A percentile compares a stretch with the other conserved stretches of the same genome.
These are phyloP conservation scores for Picea sitchensis DNA, from an alignment of 75 land plant species.

Conservation along the genomic window DNA sequence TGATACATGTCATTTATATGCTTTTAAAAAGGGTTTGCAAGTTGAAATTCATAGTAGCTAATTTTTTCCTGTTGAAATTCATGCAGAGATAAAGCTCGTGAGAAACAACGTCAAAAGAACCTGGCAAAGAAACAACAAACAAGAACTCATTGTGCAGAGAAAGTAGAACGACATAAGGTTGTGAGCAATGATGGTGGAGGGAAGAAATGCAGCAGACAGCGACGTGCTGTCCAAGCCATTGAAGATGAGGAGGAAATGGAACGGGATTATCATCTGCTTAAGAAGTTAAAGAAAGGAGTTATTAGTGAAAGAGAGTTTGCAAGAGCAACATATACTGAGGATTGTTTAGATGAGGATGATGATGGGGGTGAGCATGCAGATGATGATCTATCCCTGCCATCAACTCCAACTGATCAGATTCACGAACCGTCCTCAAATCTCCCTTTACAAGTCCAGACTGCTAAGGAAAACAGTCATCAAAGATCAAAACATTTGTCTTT, in stretches of 20 bases:
- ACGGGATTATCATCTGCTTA: conserved; percentile 77
- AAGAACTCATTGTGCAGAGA: conserved; percentile 20
- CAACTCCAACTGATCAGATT: not conserved
- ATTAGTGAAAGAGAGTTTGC: conserved; percentile 80
- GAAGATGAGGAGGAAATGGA: conserved; percentile 85
- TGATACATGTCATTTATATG: not conserved
- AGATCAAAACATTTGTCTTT: conserved; percentile 1
- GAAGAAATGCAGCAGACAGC: conserved; percentile 71
- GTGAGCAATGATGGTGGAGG: conserved; percentile 16
- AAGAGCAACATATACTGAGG: conserved; percentile 49
- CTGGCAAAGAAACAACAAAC: conserved; percentile 32
- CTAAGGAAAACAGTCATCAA: not conserved
- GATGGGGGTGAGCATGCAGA: not conserved
- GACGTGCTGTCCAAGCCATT: conserved; percentile 53
- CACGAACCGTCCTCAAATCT: not conserved
- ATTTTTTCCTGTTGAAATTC: not conserved
- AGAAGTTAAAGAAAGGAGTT: conserved; percentile 81
- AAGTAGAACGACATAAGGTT: conserved; percentile 18
- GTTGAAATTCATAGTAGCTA: not conserved
- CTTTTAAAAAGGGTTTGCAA: not conserved
- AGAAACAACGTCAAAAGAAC: conserved; percentile 88
- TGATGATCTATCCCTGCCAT: not conserved
- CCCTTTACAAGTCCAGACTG: not conserved
- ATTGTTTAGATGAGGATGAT: conserved; percentile 11
- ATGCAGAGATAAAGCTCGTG: conserved; percentile 84